phyloP scores from a whole-genome alignment of 2,329 filamentous ascomycete genomes.

The Endothia cerciana region DNA sequence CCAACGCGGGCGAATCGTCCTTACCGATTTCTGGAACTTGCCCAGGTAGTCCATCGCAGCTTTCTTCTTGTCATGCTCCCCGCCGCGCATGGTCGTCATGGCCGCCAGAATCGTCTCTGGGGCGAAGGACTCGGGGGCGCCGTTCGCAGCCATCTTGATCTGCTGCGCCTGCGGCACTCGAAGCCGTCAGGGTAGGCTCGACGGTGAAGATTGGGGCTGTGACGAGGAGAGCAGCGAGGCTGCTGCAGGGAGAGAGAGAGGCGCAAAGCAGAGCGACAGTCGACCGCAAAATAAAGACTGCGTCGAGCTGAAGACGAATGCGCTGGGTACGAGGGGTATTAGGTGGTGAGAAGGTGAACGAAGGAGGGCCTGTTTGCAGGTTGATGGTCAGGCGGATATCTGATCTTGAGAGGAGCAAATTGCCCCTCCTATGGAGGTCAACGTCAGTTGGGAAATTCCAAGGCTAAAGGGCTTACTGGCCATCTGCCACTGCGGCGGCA shows the following conservation, averaged over 20 bases:
- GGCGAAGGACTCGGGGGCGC: conserved; percentile 72
- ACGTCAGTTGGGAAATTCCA: conserved; percentile 26
- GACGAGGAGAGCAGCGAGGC: conserved; percentile 25
- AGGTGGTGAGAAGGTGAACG: not conserved
- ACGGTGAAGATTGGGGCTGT: conserved; percentile 29
- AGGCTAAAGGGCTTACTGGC: conserved; percentile 10
- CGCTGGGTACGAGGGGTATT: not conserved
- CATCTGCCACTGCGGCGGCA: not conserved
- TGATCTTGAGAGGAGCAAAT: conserved; percentile 14
- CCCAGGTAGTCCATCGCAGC: conserved; percentile 85
- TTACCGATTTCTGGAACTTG: conserved; percentile 96
- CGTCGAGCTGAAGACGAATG: not conserved
- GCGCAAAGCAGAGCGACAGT: conserved; percentile 20
- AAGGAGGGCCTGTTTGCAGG: not conserved
- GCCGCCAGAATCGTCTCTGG: conserved; percentile 79
- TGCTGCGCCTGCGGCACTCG: conserved; percentile 27
- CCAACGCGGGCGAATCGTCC: conserved; percentile 37
- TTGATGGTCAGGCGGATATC: not conserved
- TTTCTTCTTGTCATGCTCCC: conserved; percentile 81
- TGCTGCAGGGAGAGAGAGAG: conserved; percentile 20
- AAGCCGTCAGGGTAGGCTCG: conserved; percentile 31
- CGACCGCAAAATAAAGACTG: conserved; percentile 1
- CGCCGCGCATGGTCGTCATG: conserved; percentile 88
- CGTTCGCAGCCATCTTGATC: conserved; percentile 67
- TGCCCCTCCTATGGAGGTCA: conserved; percentile 27